Conservation (phyloP, 495 filamentous ascomycete genomes). For the Aspergillus asperescens region DNA sequence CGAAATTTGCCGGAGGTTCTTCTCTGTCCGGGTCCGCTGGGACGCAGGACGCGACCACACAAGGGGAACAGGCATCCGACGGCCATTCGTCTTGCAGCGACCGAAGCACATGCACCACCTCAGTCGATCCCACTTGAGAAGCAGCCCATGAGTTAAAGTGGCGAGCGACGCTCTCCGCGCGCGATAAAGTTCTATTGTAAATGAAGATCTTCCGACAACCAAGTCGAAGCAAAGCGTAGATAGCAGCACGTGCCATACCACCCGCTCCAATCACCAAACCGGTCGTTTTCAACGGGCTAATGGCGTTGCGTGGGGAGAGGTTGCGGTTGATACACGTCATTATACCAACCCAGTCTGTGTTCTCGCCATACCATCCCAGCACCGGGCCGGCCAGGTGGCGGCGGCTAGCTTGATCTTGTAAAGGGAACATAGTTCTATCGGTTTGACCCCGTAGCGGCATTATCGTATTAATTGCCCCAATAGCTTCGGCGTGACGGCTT, state of each 20-base stretch:
- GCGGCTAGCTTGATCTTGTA: constrained; percentile 56
- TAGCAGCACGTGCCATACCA: constrained; percentile 74
- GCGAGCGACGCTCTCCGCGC: constrained; percentile 59
- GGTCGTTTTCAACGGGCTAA: constrained; percentile 60
- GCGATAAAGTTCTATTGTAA: constrained; percentile 60
- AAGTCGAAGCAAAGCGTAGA: constrained; percentile 73
- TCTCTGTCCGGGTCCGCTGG: constrained; percentile 60
- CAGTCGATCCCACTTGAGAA: constrained; percentile 37
- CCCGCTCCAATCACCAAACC: constrained; percentile 74
- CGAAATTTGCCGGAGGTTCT: constrained; percentile 64
- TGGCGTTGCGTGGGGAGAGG: constrained; percentile 73
- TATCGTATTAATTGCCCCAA: constrained; percentile 80
- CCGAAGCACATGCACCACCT: constrained; percentile 56
- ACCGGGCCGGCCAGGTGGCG: constrained; percentile 62
- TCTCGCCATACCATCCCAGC: constrained; percentile 70
- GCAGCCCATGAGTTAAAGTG: constrained; percentile 64
- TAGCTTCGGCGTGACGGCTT: constrained; percentile 70
- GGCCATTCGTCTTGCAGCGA: constrained; percentile 64
- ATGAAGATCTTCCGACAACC: constrained; percentile 78
- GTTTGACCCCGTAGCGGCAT: constrained; percentile 62
- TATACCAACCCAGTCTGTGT: constrained; percentile 81
- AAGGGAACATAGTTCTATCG: constrained; percentile 59
- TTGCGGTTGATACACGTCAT: constrained; percentile 64
- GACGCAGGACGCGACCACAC: constrained; percentile 72
- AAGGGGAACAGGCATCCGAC: constrained; percentile 55